A percentile compares a stretch with the other conserved stretches of the same genome.
Conservation (phyloP, 345 rosid species). For the Abelmoschus esculentus region DNA sequence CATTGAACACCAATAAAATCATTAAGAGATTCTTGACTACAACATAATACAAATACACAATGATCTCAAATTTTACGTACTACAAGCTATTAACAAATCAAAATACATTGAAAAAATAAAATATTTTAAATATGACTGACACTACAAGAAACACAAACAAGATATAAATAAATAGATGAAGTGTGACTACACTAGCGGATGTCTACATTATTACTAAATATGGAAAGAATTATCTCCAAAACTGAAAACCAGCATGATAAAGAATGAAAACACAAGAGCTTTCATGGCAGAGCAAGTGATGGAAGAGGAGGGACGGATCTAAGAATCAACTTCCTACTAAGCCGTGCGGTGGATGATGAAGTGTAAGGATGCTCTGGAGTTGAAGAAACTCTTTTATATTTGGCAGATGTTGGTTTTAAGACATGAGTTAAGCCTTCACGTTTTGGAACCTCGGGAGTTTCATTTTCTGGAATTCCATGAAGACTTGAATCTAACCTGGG, state of each 20-base stretch:
- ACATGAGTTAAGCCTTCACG: slow-evolving; percentile 10
- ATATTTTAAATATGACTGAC: neutral
- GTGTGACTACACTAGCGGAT: neutral
- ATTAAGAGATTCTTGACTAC: too few species aligned
- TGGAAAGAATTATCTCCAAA: neutral
- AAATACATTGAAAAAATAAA: neutral
- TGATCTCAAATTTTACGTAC: neutral
- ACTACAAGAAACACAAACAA: neutral
- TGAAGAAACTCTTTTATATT: slow-evolving; percentile 25
- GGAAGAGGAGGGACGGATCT: slow-evolving; percentile 22
- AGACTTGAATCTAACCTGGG: slow-evolving; percentile 19
- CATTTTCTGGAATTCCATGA: slow-evolving; percentile 28
- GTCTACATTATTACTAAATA: neutral
- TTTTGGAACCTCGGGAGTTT: slow-evolving; percentile 16
- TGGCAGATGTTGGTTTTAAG: slow-evolving; percentile 27
- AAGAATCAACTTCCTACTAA: slow-evolving; percentile 21
- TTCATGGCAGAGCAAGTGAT: slow-evolving; percentile 14
- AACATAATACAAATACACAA: neutral
- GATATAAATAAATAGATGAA: neutral
- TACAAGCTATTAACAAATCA: neutral
- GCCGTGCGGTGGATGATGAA: slow-evolving; percentile 14
- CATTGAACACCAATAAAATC: neutral
- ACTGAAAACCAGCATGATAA: neutral
- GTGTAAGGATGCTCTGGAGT: slow-evolving; percentile 24
- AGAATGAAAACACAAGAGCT: neutral